Percentiles rank a stretch among this genome's conserved stretches.
Conservation (phyloP, 768 basidiomycete species). For the Infundibulicybe gibba region DNA sequence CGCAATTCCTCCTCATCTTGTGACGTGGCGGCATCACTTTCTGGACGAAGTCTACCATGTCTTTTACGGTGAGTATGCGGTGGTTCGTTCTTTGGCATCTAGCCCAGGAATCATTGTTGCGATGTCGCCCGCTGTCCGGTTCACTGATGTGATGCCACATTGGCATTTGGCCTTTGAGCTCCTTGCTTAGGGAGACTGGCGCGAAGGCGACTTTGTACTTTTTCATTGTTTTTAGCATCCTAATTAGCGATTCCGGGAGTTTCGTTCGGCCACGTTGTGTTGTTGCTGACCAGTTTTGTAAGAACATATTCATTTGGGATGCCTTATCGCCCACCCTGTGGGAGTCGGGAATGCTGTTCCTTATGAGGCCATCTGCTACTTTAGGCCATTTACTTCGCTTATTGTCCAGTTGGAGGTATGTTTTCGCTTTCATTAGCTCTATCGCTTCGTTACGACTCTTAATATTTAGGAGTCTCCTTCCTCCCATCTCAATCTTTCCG, state of each 20-base stretch:
- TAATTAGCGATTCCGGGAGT: slow-evolving; percentile 9
- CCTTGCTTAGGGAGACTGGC: slow-evolving; percentile 4
- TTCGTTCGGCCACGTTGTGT: background rate
- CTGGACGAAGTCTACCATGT: slow-evolving; percentile 10
- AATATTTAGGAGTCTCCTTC: slow-evolving; percentile 19
- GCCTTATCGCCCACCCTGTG: slow-evolving; percentile 1
- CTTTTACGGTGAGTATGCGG: background rate
- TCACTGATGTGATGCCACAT: slow-evolving; percentile 26
- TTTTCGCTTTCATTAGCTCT: slow-evolving; percentile 15
- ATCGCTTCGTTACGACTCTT: slow-evolving; percentile 21
- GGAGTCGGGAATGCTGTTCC: background rate
- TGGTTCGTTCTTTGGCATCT: slow-evolving; percentile 8
- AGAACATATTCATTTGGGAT: slow-evolving; percentile 13
- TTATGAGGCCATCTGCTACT: slow-evolving; percentile 20
- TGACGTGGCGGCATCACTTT: too few species aligned
- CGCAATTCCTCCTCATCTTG: too few species aligned
- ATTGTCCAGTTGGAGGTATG: slow-evolving; percentile 11
- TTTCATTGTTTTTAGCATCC: slow-evolving; percentile 13
- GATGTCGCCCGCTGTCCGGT: background rate
- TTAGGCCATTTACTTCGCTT: slow-evolving; percentile 22
- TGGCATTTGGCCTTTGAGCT: slow-evolving; percentile 14
- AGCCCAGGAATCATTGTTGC: slow-evolving; percentile 2
- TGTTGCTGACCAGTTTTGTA: slow-evolving; percentile 20
- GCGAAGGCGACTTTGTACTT: slow-evolving; percentile 14
- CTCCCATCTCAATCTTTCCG: slow-evolving; percentile 14